phyloP scores from a whole-genome alignment of 441 rosid species.

The Francoa sonchifolia region DNA sequence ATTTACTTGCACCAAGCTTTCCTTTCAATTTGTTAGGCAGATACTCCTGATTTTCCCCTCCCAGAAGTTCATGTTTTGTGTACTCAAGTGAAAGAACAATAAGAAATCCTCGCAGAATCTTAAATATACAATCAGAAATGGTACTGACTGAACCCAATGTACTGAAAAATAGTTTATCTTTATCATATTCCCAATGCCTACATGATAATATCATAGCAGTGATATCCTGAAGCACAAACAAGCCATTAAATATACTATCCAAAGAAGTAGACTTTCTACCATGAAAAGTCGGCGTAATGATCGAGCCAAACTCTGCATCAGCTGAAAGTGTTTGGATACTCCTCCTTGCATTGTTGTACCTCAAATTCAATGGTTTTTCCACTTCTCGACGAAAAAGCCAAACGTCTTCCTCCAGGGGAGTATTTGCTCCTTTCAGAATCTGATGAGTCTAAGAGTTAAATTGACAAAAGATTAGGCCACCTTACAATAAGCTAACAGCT shows the following conservation, averaged over 20 bases:
- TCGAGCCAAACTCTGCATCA: constrained; percentile 31
- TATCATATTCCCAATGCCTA: constrained; percentile 27
- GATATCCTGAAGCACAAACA: constrained; percentile 55
- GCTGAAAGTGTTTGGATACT: constrained; percentile 12
- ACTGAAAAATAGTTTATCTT: constrained; percentile 52
- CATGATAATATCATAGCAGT: constrained; percentile 27
- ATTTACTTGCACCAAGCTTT: constrained; percentile 28
- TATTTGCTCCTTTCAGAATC: constrained; percentile 49
- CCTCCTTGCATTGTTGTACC: constrained; percentile 17
- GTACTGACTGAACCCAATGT: constrained; percentile 49
- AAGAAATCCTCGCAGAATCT: constrained; percentile 68
- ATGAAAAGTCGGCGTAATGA: constrained; percentile 17
- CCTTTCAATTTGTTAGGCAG: constrained; percentile 45
- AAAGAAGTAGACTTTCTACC: constrained; percentile 25
- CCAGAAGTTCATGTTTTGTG: constrained; percentile 75
- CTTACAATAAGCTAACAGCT: neutral
- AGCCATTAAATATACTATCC: constrained; percentile 27
- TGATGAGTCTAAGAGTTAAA: constrained; percentile 47
- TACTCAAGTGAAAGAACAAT: constrained; percentile 62
- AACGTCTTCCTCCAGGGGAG: constrained; percentile 29
- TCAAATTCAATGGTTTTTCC: constrained; percentile 24
- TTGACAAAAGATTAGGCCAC: constrained; percentile 16
- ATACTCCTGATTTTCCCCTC: constrained; percentile 33
- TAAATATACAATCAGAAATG: constrained; percentile 52
- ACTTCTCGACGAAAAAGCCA: constrained; percentile 42